Conservation (phyloP, 140 eudicot species). For the Senecio squalidus region DNA sequence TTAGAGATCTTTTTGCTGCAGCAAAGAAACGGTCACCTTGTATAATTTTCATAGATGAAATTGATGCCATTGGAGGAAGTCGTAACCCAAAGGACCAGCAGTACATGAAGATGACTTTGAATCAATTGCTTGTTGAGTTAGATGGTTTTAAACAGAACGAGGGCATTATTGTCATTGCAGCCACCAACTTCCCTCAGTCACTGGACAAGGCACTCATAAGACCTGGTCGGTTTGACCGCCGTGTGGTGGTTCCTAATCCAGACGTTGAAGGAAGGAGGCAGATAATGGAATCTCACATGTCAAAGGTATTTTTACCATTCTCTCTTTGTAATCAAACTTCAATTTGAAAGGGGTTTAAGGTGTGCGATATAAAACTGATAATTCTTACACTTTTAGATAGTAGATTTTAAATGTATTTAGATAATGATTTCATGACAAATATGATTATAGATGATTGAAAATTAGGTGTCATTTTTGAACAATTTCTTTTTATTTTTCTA, state of each 20-base stretch:
- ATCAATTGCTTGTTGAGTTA: slow-evolving; percentile 85
- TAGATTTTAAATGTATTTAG: no score
- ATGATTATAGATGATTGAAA: no score
- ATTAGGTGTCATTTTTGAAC: no score
- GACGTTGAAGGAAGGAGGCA: slow-evolving; percentile 97
- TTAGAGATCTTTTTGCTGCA: slow-evolving; percentile 85
- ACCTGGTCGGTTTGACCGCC: slow-evolving; percentile 93
- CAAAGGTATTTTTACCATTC: slow-evolving; percentile 53
- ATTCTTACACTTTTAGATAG: no score
- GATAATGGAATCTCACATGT: slow-evolving; percentile 91
- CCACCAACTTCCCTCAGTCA: slow-evolving; percentile 84
- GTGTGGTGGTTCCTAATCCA: slow-evolving; percentile 90
- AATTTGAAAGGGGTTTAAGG: neutral
- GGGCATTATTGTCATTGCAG: slow-evolving; percentile 89
- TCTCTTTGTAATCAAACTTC: neutral
- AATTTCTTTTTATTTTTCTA: no score
- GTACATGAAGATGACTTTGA: slow-evolving; percentile 91
- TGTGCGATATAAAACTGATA: no score
- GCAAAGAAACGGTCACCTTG: slow-evolving; percentile 94
- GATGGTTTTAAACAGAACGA: slow-evolving; percentile 94
- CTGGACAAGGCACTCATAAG: slow-evolving; percentile 85
- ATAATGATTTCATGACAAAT: no score
- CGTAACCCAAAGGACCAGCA: slow-evolving; percentile 88
- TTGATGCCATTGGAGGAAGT: slow-evolving; percentile 92
- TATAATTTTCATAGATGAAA: slow-evolving; percentile 86